These are phyloP conservation scores for Puccinia horiana DNA, from an alignment of 1,284 basidiomycete genomes.

Conservation along the genomic window DNA sequence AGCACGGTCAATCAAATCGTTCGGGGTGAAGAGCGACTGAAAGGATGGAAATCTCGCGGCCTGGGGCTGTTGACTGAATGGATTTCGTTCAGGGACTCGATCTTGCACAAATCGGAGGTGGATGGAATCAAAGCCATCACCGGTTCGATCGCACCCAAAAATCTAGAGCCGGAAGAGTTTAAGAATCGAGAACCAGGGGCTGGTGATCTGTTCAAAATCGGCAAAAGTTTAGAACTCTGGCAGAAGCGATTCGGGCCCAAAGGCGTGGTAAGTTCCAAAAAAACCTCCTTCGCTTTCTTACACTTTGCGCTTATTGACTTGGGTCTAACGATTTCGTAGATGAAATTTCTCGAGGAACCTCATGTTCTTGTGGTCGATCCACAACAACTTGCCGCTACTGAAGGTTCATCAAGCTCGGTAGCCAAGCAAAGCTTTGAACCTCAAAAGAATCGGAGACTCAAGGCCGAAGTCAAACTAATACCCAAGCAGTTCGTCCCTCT, in stretches of 20 bases:
- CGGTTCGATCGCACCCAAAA: constrained; percentile 45
- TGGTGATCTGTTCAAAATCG: constrained; percentile 67
- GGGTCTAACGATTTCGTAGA: neutral
- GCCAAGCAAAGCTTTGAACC: neutral
- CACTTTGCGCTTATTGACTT: constrained; percentile 61
- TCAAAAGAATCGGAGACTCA: constrained; percentile 19
- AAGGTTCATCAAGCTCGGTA: neutral
- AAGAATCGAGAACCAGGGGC: constrained; percentile 55
- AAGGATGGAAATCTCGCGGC: constrained; percentile 80
- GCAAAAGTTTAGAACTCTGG: constrained; percentile 74
- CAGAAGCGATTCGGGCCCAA: constrained; percentile 74
- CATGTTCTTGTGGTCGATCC: constrained; percentile 10
- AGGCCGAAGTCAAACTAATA: constrained; percentile 41
- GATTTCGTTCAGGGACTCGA: constrained; percentile 68
- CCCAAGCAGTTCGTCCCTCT: constrained; percentile 31
- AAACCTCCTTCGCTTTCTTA: constrained; percentile 63
- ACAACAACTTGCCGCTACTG: neutral
- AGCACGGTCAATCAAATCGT: constrained; percentile 94
- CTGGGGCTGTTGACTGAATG: constrained; percentile 85
- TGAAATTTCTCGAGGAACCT: constrained; percentile 41
- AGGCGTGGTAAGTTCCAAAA: constrained; percentile 67
- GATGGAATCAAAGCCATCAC: constrained; percentile 81
- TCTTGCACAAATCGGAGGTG: constrained; percentile 78
- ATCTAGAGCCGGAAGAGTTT: neutral
- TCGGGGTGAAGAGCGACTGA: constrained; percentile 80